phyloP scores from a whole-genome alignment of 306 rosid species.

The Lathyrus sativus region DNA sequence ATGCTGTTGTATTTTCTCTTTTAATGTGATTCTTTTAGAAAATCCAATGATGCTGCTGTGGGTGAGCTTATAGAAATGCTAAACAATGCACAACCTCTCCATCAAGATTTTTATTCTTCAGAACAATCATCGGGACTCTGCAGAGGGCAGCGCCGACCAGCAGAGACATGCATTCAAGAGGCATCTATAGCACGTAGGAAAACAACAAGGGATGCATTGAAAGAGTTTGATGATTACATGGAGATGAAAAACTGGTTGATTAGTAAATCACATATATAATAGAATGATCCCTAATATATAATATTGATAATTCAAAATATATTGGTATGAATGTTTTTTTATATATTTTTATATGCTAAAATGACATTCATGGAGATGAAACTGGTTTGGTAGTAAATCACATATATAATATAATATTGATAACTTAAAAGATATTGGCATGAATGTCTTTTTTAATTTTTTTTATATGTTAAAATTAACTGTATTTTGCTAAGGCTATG shows the following conservation, averaged over 20 bases:
- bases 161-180: constrained; percentile 16
- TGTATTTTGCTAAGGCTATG: too few species aligned
- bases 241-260: constrained; percentile 68
- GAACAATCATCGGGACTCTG: constrained; percentile 4
- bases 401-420: background rate
- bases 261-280: constrained; percentile 33
- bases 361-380: constrained; percentile 68
- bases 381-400: constrained; percentile 50
- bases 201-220: constrained; percentile 80
- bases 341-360: too few species aligned
- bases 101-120: constrained; percentile 56
- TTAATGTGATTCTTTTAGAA: constrained; percentile 38
- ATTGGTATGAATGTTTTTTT: too few species aligned
- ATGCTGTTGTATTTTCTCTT: constrained; percentile 56
- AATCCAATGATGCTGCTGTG: constrained; percentile 81
- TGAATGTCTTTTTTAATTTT: too few species aligned
- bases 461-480: too few species aligned
- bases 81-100: constrained; percentile 78
- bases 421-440: too few species aligned
- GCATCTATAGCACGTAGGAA: constrained; percentile 39
- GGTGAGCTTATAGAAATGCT: constrained; percentile 78
- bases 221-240: constrained; percentile 79
- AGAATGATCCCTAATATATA: too few species aligned
- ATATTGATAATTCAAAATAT: too few species aligned
- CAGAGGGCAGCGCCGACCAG: background rate